A percentile compares a stretch with the other conserved stretches of the same genome.
phyloP scores from a whole-genome alignment of 164 flowering plant species.

The Aristolochia californica region DNA sequence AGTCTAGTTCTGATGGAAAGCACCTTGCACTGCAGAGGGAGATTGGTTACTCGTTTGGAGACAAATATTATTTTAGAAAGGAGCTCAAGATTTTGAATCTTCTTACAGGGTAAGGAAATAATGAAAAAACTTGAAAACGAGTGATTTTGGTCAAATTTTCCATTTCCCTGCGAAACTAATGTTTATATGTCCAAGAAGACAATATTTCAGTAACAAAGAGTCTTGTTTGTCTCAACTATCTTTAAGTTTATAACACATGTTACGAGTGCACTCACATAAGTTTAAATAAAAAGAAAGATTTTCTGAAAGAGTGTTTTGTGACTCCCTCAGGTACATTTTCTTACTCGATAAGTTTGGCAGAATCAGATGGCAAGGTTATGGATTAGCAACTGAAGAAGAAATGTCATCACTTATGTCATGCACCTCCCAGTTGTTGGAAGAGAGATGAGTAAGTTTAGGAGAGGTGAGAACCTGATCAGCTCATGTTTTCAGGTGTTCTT shows the following conservation, averaged over 20 bases:
- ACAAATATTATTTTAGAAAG: constrained; percentile 88
- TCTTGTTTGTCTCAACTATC: too few relatives aligned
- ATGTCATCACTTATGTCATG: constrained; percentile 60
- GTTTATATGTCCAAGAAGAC: too few relatives aligned
- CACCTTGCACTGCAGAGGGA: constrained; percentile 39
- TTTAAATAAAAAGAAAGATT: neutral
- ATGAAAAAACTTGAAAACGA: too few relatives aligned
- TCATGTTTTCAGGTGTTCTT: neutral
- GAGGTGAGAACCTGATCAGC: neutral
- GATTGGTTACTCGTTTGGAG: constrained; percentile 81
- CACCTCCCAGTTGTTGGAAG: constrained; percentile 63
- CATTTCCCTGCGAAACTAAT: too few relatives aligned
- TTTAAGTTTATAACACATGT: too few relatives aligned
- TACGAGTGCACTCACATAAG: too few relatives aligned
- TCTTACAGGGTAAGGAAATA: constrained; percentile 65
- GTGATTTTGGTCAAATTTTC: too few relatives aligned
- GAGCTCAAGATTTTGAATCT: constrained; percentile 90
- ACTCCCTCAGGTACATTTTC: constrained; percentile 55
- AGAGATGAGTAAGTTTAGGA: constrained; percentile 20
- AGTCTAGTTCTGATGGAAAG: constrained; percentile 31
- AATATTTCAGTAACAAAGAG: neutral
- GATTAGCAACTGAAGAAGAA: constrained; percentile 69
- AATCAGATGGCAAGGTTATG: constrained; percentile 96
- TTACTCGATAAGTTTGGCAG: constrained; percentile 81
- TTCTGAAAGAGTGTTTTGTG: neutral